These are phyloP conservation scores for Phlebopus sp. DNA, from an alignment of 1,284 basidiomycete genomes.

Conservation along the genomic window DNA sequence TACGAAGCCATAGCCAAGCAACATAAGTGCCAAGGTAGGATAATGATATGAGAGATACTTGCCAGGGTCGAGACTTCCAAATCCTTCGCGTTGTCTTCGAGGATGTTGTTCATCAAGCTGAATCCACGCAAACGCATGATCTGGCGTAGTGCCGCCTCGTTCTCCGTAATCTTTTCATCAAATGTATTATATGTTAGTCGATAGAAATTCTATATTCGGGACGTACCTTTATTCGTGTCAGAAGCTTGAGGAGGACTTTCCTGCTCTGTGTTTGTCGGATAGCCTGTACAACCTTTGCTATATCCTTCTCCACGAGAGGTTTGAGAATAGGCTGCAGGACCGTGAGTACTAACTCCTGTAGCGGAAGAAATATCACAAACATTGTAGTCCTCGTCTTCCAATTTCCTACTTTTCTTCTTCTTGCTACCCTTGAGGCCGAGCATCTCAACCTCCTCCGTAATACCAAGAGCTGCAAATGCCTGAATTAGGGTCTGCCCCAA, in stretches of 20 bases:
- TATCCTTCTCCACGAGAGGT: slow-evolving; percentile 76
- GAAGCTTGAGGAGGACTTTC: slow-evolving; percentile 79
- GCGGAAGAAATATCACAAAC: slow-evolving; percentile 40
- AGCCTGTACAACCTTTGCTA: slow-evolving; percentile 89
- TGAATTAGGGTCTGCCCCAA: background rate
- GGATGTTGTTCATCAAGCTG: slow-evolving; percentile 85
- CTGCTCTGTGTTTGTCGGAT: slow-evolving; percentile 87
- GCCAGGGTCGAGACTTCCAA: slow-evolving; percentile 70
- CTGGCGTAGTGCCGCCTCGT: slow-evolving; percentile 75
- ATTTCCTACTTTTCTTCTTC: slow-evolving; percentile 88
- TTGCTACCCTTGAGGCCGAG: slow-evolving; percentile 83
- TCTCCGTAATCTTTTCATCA: slow-evolving; percentile 72
- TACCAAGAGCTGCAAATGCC: slow-evolving; percentile 77
- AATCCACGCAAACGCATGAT: slow-evolving; percentile 94
- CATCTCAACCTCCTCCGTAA: slow-evolving; percentile 85
- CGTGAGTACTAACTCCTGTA: background rate
- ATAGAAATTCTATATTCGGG: background rate
- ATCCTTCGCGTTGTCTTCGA: slow-evolving; percentile 79
- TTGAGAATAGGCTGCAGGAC: slow-evolving; percentile 61
- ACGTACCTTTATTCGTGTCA: slow-evolving; percentile 81
- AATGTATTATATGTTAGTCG: background rate
- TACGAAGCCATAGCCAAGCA: slow-evolving; percentile 27
- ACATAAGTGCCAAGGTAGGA: background rate
- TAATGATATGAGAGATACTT: slow-evolving; percentile 23
- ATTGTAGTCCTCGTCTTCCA: slow-evolving; percentile 86